Evolutionary conservation across 768 basidiomycete species (phyloP), one percentile per base, ranked within the genome.

Genomic region (Melanogaster broomeanus): DNA sequence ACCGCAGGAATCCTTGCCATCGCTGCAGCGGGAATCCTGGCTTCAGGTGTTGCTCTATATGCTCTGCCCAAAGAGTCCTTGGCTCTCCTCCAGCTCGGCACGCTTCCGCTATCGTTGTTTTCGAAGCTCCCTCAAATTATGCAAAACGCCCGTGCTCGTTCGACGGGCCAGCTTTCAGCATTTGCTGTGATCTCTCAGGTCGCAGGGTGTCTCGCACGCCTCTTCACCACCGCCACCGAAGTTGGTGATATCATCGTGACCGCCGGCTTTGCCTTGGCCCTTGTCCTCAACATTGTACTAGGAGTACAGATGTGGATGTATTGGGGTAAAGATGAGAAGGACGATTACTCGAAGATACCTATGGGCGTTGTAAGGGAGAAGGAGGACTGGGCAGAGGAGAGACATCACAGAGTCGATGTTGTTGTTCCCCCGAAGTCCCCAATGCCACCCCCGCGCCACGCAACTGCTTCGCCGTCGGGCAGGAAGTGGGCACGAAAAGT

Each of bases 101-200:
- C 95, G 4, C 85, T 99, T 31, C 97, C 97, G 0, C 81, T 98
- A 22, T 89, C 92, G 3, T 77, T 98, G 27, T 86, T 91, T 68
- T 93, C 93, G 53, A 98, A 98, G 72, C 72, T 97, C 41, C 97
- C 97, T 6, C 97, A 98, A 61, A 98, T 98, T 69, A 61, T 77
- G 47, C 84, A 90, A 60, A 99, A 97, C 75, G 67, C 82, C 49
- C 81, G 80, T 40, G 75, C 83, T 5, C 71, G 77, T 43, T 90
- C 87, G 7, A 98, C 97, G 0, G 97, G 97, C 11, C 93, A 98
- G 63, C 87, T 99, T 37, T 95, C 93, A 11, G 83, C 93, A 0
- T 91, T 99, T 63, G 93, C 94, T 22, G 92, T 98, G 33, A 72
- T 91, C 61, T 81, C 92, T 45, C 93, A 96, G 57, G 81, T 98